Percentiles rank a stretch among this genome's conserved stretches.
Evolutionary conservation across 1,284 basidiomycete genomes (phyloP).

Genomic region (Xanthoconium separans): DNA sequence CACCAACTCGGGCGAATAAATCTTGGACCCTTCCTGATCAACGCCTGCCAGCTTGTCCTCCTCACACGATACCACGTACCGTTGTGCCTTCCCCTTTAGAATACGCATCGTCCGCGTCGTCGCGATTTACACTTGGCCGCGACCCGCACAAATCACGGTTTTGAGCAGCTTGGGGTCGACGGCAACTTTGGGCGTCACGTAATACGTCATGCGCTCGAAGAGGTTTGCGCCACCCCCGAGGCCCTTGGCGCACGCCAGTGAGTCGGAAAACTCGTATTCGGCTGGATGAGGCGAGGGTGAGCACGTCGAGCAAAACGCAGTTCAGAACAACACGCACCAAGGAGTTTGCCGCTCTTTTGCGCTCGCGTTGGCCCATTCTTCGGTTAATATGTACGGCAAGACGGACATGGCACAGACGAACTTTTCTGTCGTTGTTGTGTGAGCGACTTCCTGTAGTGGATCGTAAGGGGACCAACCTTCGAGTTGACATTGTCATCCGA

Average conservation of each 20-base stretch:
- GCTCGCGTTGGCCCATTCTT: constrained; percentile 66
- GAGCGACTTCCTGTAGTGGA: constrained; percentile 37
- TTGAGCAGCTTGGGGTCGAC: constrained; percentile 59
- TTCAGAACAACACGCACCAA: constrained; percentile 50
- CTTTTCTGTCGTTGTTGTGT: constrained; percentile 87
- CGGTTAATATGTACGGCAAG: constrained; percentile 59
- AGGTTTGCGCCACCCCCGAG: constrained; percentile 42
- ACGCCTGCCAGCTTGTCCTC: constrained; percentile 62
- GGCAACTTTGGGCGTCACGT: constrained; percentile 62
- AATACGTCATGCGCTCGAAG: constrained; percentile 67
- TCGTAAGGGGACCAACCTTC: constrained; percentile 38
- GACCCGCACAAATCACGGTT: constrained; percentile 62
- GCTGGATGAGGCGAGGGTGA: constrained; percentile 51
- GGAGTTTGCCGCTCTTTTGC: constrained; percentile 51
- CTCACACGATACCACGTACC: constrained; percentile 61
- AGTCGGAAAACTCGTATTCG: constrained; percentile 55
- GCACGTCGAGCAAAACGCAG: not conserved
- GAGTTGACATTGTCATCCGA: constrained; percentile 53
- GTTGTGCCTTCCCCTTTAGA: constrained; percentile 46
- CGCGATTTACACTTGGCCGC: constrained; percentile 63
- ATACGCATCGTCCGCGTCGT: constrained; percentile 52
- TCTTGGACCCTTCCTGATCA: constrained; percentile 49
- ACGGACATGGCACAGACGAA: constrained; percentile 71
- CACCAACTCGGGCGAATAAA: constrained; percentile 71
- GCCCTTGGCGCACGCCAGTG: constrained; percentile 53